These are phyloP conservation scores for Wickerhamiella alocasiicola DNA, from an alignment of 805 yeast genomes.

Conservation along the genomic window DNA sequence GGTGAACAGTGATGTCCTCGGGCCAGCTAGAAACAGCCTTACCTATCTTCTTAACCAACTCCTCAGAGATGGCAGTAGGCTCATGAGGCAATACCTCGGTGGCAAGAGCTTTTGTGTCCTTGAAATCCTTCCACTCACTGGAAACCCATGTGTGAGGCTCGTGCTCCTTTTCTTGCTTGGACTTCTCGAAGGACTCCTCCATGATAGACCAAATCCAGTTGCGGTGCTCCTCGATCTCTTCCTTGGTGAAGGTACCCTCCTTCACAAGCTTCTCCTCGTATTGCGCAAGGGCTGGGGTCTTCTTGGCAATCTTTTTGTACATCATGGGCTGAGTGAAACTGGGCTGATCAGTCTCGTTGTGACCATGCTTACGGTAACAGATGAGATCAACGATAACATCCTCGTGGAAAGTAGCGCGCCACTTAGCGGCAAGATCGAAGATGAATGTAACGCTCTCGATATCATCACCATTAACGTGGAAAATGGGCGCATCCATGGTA, in stretches of 20 bases:
- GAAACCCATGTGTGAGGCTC: constrained; percentile 90
- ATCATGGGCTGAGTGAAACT: constrained; percentile 96
- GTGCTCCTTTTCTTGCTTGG: constrained; percentile 84
- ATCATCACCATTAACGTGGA: constrained; percentile 98
- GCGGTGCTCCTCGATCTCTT: constrained; percentile 90
- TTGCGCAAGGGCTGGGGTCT: constrained; percentile 77
- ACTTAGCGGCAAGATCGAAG: constrained; percentile 94
- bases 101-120: constrained; percentile 93
- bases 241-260: constrained; percentile 81
- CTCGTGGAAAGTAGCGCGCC: constrained; percentile 93
- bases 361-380: constrained; percentile 98
- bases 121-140: constrained; percentile 98
- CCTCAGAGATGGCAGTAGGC: constrained; percentile 80
- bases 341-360: constrained; percentile 99
- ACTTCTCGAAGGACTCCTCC: constrained; percentile 78
- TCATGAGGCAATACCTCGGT: constrained; percentile 90
- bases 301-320: constrained; percentile 84
- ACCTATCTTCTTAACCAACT: constrained; percentile 66
- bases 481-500: constrained; percentile 92
- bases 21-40: constrained; percentile 72
- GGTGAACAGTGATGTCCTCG: constrained; percentile 74
- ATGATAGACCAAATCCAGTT: constrained; percentile 94
- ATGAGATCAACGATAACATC: constrained; percentile 95
- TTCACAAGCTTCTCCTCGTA: constrained; percentile 66
- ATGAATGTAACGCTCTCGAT: constrained; percentile 85